Conservation (phyloP, 495 filamentous ascomycete genomes). For the Penicillium angulare region DNA sequence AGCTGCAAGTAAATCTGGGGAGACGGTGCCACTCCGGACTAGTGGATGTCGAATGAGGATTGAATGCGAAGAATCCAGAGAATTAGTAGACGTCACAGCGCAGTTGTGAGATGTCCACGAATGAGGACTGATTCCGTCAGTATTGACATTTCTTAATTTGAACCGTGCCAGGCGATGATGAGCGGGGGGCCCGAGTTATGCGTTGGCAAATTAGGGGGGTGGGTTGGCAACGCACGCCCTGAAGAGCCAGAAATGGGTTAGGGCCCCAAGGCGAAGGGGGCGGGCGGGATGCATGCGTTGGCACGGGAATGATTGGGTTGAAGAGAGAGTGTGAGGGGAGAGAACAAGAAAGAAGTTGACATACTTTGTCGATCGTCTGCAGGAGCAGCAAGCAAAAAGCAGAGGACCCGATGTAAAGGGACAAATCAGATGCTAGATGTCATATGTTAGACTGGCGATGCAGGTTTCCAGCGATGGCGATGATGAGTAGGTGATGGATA, state of each 20-base stretch:
- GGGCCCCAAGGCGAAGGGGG: conserved; percentile 27
- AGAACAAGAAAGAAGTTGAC: conserved; percentile 27
- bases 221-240: conserved; percentile 9
- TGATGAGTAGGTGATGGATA: too few relatives aligned
- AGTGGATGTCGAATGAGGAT: conserved; percentile 13
- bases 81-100: conserved; percentile 26
- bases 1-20: conserved; percentile 28
- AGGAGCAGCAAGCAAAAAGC: conserved; percentile 19
- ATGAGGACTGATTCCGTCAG: conserved; percentile 32
- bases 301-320: conserved; percentile 35
- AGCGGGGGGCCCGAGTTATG: conserved; percentile 22
- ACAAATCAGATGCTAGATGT: not conserved
- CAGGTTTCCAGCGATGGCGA: conserved; percentile 10
- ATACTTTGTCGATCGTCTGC: conserved; percentile 47
- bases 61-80: too few relatives aligned
- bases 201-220: conserved; percentile 24
- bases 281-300: conserved; percentile 49
- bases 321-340: conserved; percentile 11
- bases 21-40: conserved; percentile 25
- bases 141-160: conserved; percentile 4
- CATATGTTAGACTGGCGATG: conserved; percentile 7
- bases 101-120: conserved; percentile 14
- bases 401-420: not conserved
- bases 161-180: conserved; percentile 32
- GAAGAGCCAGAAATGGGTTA: conserved; percentile 29